These are phyloP conservation scores for Leccinum variicolor DNA, from an alignment of 768 basidiomycete genomes.

Conservation along the genomic window DNA sequence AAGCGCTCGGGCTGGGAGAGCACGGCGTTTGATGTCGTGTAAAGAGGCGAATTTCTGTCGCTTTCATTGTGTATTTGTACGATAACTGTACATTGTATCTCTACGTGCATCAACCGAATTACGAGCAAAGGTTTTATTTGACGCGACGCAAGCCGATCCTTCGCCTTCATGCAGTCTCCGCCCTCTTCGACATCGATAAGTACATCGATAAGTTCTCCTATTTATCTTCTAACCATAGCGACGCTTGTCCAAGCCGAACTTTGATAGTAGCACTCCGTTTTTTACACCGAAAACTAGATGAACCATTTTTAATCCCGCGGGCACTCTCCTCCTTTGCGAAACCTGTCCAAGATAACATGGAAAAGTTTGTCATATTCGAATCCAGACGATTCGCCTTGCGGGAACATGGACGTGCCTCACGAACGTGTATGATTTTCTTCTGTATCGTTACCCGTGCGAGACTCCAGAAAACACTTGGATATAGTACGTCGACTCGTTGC, in stretches of 20 bases:
- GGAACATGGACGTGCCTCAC: no score
- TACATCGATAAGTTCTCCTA: no score
- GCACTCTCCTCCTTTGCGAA: no score
- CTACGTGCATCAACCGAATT: neutral
- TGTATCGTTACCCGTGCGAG: slow-evolving; percentile 6
- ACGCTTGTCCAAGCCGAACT: no score
- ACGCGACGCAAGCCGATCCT: no score
- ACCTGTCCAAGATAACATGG: slow-evolving; percentile 31
- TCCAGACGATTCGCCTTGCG: neutral
- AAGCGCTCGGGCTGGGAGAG: slow-evolving; percentile 46
- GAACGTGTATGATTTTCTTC: no score
- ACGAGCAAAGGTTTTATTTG: no score
- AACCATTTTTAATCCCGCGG: slow-evolving; percentile 47
- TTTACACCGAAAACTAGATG: no score
- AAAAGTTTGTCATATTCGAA: neutral
- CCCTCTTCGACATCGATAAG: no score
- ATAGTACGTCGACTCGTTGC: slow-evolving; percentile 34
- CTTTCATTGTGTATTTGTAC: neutral
- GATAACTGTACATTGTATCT: neutral
- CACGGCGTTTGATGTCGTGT: slow-evolving; percentile 40
- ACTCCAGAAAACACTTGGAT: slow-evolving; percentile 48
- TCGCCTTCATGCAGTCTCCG: no score
- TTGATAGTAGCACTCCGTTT: neutral
- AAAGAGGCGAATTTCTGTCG: neutral
- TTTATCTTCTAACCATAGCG: no score